Evolutionary conservation across 2,329 filamentous ascomycete genomes (phyloP).

Genomic region (Hymenoscyphus occultus): DNA sequence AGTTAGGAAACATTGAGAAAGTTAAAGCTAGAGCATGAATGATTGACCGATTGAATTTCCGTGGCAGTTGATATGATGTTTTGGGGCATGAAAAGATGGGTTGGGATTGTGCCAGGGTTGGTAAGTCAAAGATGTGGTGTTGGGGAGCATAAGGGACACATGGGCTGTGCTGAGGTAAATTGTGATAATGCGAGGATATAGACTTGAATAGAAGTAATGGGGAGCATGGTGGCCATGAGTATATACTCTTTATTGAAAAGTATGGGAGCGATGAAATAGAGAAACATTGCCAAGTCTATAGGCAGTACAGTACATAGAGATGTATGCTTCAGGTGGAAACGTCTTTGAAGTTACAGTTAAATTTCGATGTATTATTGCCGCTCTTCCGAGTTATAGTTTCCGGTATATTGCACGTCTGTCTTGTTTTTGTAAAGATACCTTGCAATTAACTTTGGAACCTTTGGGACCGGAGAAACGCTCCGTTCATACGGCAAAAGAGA

Average conservation of each 20-base stretch:
- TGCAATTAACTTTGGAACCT: too few species aligned
- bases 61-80: constrained; percentile 8
- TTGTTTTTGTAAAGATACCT: too few species aligned
- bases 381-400: neutral
- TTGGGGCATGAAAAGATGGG: constrained; percentile 7
- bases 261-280: neutral
- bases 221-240: neutral
- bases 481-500: too few species aligned
- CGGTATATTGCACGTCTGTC: neutral
- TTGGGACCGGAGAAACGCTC: too few species aligned
- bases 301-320: neutral
- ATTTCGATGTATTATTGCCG: neutral
- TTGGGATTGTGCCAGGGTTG: neutral
- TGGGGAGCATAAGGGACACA: too few species aligned
- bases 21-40: constrained; percentile 4
- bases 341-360: neutral
- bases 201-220: neutral
- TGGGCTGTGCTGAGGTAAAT: too few species aligned
- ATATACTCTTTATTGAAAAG: neutral
- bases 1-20: neutral
- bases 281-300: neutral
- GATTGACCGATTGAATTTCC: neutral
- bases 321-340: neutral
- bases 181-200: neutral
- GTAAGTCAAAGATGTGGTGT: neutral